Evolutionary conservation across 169 alveolate genomes (phyloP).

Genomic region (Plasmodium malariae): DNA sequence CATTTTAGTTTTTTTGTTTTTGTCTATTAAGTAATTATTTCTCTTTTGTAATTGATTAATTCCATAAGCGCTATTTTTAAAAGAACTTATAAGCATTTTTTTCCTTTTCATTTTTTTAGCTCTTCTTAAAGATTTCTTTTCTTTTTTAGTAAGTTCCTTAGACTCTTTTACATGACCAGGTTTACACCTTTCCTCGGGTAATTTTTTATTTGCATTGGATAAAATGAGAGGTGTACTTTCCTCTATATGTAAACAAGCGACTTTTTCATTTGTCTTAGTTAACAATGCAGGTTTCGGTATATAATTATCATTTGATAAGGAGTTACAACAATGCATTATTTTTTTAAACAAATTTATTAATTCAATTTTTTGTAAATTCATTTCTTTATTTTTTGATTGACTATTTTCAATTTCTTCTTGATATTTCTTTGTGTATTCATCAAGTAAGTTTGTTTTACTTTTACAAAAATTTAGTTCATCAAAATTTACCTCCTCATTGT

Average conservation of each 20-base stretch:
- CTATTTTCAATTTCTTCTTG: conserved; percentile 80
- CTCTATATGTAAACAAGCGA: conserved; percentile 52
- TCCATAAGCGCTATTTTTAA: conserved; percentile 13
- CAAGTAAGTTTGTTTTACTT: conserved; percentile 86
- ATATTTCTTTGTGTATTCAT: conserved; percentile 84
- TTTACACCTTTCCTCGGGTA: conserved; percentile 35
- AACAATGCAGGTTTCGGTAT: conserved; percentile 79
- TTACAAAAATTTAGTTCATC: conserved; percentile 83
- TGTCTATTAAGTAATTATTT: conserved; percentile 16
- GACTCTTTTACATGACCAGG: conserved; percentile 24
- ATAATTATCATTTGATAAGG: conserved; percentile 83
- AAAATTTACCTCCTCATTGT: conserved; percentile 73
- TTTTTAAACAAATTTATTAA: conserved; percentile 83
- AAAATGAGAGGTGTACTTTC: conserved; percentile 45
- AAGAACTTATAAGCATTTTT: conserved; percentile 15
- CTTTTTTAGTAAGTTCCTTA: conserved; percentile 32
- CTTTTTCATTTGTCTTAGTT: conserved; percentile 8
- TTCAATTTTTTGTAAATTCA: conserved; percentile 75
- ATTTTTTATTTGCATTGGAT: conserved; percentile 31
- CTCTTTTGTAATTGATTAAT: conserved; percentile 41
- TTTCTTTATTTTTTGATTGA: conserved; percentile 78
- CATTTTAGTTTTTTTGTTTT: conserved; percentile 37
- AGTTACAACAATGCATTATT: conserved; percentile 82
- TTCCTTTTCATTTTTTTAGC: conserved; percentile 49
- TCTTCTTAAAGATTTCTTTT: conserved; percentile 49